These are phyloP conservation scores for Sarocladium strictum DNA, from an alignment of 2,329 filamentous ascomycete species.

Conservation along the genomic window DNA sequence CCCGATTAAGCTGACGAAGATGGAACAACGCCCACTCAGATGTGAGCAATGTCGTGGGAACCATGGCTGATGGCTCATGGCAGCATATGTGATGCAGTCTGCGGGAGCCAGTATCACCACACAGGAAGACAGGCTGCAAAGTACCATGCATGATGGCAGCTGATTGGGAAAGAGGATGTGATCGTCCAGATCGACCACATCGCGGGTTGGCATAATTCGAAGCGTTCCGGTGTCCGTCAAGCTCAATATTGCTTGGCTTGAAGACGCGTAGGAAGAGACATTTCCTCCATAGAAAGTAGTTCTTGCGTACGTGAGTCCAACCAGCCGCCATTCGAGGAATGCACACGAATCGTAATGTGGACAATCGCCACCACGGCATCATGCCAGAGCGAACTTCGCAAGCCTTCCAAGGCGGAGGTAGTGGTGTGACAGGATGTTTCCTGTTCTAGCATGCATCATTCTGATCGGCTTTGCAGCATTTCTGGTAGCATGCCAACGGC, in stretches of 20 bases:
- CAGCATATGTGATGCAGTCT: not conserved
- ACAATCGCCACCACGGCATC: not conserved
- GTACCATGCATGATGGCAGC: not conserved
- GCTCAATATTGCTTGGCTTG: not conserved
- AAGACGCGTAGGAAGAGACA: not conserved
- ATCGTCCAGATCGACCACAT: not conserved
- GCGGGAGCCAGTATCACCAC: not conserved
- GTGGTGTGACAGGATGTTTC: not conserved
- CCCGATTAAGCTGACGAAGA: constrained; percentile 1
- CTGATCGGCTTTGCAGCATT: not conserved
- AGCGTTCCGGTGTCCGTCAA: no score
- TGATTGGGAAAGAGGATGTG: not conserved
- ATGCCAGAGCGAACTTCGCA: not conserved
- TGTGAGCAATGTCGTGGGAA: not conserved
- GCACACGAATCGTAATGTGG: not conserved
- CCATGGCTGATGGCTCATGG: constrained; percentile 2
- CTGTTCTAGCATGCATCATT: not conserved
- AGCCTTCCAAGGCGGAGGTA: not conserved
- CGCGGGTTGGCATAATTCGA: not conserved
- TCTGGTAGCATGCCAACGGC: constrained; percentile 3
- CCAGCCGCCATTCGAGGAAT: not conserved
- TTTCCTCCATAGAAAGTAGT: not conserved
- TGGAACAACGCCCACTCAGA: not conserved
- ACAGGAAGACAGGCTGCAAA: not conserved
- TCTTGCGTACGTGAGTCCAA: not conserved